Evolutionary conservation across 352 stramenopile species (phyloP), one percentile per base, ranked within the genome.

Genomic region (Pythium grandisporangium): DNA sequence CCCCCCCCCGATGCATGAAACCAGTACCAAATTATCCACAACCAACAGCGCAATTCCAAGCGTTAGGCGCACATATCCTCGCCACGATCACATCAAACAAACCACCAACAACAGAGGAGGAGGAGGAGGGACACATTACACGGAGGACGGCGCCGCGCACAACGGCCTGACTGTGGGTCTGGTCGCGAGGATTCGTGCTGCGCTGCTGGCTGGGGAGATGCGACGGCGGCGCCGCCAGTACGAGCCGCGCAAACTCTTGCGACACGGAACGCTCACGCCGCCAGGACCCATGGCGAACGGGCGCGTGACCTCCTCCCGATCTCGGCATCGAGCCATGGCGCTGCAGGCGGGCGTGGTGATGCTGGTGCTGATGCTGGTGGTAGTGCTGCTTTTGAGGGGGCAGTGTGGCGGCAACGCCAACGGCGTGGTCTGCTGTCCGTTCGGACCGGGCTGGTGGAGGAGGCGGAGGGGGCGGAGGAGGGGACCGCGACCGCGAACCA

Each of bases 281-380:
- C 73, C 70, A 90, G 36, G 65, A 86, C 29, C 71, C 70, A 25
- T 83, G 49, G 23, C 65, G 73, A 51, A 90, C 57, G 20, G 71
- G 64, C 39, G 69, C 64, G 48, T 63, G 22, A 67, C 40, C 30
- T 61, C 52, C n/a, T 54, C 52, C 27, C 8, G 8, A 32, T 32
- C 8, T 32, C n/a, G n/a, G n/a, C n/a, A n/a, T 32, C 27, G 27
- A 32, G 27, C 10, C 27, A 14, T 32, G 27, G 14, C 27, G 27
- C 27, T n/a, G n/a, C n/a, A n/a, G n/a, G n/a, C n/a, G n/a, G n/a
- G n/a, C n/a, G n/a, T n/a, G n/a, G n/a, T n/a, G n/a, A n/a, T n/a
- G n/a, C n/a, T n/a, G n/a, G n/a, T n/a, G n/a, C n/a, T n/a, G n/a
- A n/a, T n/a, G n/a, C n/a, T n/a, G n/a, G n/a, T n/a, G n/a, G n/a